Percentiles rank a stretch among this genome's conserved stretches.
Evolutionary conservation across 2,329 filamentous ascomycete genomes (phyloP).

Genomic region (Geoglossum cookeanum): DNA sequence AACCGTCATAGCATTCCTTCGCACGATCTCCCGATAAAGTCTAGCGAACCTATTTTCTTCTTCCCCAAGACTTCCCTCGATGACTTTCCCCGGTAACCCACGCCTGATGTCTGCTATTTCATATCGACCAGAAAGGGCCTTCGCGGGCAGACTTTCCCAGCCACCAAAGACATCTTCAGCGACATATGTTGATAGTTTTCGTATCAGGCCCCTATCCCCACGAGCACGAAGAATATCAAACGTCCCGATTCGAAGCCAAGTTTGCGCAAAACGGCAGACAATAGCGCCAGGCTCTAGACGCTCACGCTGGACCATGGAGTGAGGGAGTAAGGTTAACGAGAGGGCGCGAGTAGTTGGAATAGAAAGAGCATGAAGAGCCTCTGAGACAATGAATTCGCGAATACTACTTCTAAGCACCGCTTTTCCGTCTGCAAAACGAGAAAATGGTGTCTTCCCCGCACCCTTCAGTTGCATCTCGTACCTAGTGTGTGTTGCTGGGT

Average conservation of each 20-base stretch:
- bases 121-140: constrained; percentile 28
- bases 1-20: constrained; percentile 71
- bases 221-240: constrained; percentile 81
- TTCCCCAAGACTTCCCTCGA: constrained; percentile 47
- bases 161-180: constrained; percentile 76
- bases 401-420: constrained; percentile 86
- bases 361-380: constrained; percentile 62
- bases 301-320: constrained; percentile 58
- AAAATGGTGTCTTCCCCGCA: constrained; percentile 84
- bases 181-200: constrained; percentile 60
- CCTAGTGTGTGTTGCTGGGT: constrained; percentile 46
- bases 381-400: constrained; percentile 81
- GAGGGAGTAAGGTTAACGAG: constrained; percentile 57
- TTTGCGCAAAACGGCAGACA: constrained; percentile 76
- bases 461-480: constrained; percentile 94
- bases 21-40: constrained; percentile 70
- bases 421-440: constrained; percentile 87
- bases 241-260: constrained; percentile 83
- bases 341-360: constrained; percentile 80
- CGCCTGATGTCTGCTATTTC: constrained; percentile 30
- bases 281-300: constrained; percentile 77
- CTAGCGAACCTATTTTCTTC: constrained; percentile 75
- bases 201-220: constrained; percentile 55
- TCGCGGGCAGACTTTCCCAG: constrained; percentile 63
- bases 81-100: constrained; percentile 34